phyloP scores from a whole-genome alignment of 148 eudicot genomes.

The Bassia scoparia region DNA sequence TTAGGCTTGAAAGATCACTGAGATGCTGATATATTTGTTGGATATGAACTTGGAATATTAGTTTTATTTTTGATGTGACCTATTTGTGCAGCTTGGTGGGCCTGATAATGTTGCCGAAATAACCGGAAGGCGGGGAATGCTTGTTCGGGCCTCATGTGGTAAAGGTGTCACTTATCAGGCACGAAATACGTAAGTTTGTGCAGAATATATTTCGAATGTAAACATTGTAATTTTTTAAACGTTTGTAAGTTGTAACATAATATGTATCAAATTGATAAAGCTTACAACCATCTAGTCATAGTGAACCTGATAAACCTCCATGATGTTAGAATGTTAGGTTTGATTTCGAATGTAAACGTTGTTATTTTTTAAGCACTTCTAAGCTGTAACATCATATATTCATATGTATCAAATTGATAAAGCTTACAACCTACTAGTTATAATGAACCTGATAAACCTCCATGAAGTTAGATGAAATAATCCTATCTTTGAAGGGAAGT shows the following conservation, averaged over 20 bases:
- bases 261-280: not conserved
- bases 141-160: constrained; percentile 81
- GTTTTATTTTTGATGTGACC: constrained; percentile 6
- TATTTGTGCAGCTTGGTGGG: constrained; percentile 80
- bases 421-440: not conserved
- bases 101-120: constrained; percentile 97
- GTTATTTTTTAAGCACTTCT: not conserved
- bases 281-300: not conserved
- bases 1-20: too few relatives aligned
- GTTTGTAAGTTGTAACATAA: not conserved
- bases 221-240: not conserved
- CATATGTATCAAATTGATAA: not conserved
- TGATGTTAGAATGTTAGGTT: too few relatives aligned
- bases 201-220: not conserved
- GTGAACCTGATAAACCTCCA: too few relatives aligned
- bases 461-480: too few relatives aligned
- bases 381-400: not conserved
- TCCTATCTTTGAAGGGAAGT: not conserved
- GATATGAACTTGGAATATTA: not conserved
- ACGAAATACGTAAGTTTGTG: constrained; percentile 82
- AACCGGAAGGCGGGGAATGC: constrained; percentile 93
- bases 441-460: too few relatives aligned
- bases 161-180: constrained; percentile 95
- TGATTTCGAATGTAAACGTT: not conserved
- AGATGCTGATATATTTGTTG: not conserved